phyloP scores from a whole-genome alignment of 2,329 filamentous ascomycete genomes.

The Fusarium oxysporum region DNA sequence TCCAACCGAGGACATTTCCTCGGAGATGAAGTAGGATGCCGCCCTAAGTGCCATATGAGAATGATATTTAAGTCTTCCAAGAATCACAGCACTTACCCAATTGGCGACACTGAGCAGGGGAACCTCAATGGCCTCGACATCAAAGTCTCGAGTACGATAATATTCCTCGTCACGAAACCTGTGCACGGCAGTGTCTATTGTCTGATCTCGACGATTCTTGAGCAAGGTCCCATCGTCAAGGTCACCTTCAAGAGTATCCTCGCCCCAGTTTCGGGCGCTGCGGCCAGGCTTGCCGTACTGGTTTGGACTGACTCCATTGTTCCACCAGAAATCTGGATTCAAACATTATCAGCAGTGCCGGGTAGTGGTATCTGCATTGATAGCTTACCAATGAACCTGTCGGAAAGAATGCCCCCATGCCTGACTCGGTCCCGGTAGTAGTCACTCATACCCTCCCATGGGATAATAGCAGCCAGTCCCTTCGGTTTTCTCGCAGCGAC shows the following conservation, averaged over 20 bases:
- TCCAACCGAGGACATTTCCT: constrained; percentile 76
- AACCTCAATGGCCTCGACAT: constrained; percentile 72
- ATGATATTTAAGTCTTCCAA: background rate
- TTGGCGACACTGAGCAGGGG: constrained; percentile 75
- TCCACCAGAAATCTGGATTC: constrained; percentile 32
- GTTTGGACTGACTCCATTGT: constrained; percentile 54
- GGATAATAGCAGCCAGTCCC: constrained; percentile 60
- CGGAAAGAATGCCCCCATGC: constrained; percentile 70
- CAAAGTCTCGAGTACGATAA: constrained; percentile 73
- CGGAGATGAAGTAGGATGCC: constrained; percentile 73
- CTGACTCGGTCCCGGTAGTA: constrained; percentile 68
- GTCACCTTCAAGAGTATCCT: constrained; percentile 68
- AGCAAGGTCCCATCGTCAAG: constrained; percentile 62
- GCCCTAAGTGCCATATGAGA: background rate
- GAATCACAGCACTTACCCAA: constrained; percentile 66
- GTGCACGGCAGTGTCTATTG: constrained; percentile 59
- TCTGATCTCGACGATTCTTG: constrained; percentile 61
- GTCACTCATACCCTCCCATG: constrained; percentile 64
- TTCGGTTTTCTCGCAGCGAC: constrained; percentile 60
- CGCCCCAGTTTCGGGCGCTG: constrained; percentile 62
- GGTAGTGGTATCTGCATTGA: no score
- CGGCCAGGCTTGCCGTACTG: constrained; percentile 71
- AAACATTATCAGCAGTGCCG: accelerated
- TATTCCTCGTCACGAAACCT: constrained; percentile 72
- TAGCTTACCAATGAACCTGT: constrained; percentile 61